Conservation (phyloP, 2,329 filamentous ascomycete species). For the Ophiocordyceps unilateralis region DNA sequence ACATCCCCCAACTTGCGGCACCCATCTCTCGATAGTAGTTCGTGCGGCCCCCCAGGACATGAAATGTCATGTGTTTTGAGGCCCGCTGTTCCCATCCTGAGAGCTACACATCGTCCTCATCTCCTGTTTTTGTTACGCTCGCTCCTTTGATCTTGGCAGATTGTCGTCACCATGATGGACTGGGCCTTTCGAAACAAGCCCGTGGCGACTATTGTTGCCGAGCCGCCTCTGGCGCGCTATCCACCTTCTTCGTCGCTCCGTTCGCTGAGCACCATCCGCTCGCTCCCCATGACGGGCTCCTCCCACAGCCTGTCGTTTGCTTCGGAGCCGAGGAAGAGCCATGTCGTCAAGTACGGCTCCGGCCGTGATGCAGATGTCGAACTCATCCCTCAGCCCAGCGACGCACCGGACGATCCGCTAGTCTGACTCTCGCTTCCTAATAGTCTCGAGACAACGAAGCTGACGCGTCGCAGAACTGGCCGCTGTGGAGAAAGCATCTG, state of each 20-base stretch:
- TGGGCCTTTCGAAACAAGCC: background rate
- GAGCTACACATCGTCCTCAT: background rate
- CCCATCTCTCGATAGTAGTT: no score
- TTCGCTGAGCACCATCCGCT: background rate
- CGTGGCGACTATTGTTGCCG: background rate
- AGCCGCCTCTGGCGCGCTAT: background rate
- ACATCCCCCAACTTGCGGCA: no score
- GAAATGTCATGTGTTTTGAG: background rate
- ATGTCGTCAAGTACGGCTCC: slow-evolving; percentile 24
- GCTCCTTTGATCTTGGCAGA: background rate
- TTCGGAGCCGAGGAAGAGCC: background rate
- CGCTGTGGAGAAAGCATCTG: slow-evolving; percentile 31
- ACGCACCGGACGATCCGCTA: slow-evolving; percentile 34
- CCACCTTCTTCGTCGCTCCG: background rate
- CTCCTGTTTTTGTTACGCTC: background rate
- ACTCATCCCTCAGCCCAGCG: slow-evolving; percentile 36
- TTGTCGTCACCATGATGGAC: background rate
- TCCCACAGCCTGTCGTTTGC: slow-evolving; percentile 3
- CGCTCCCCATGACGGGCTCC: slow-evolving; percentile 3
- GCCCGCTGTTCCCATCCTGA: background rate
- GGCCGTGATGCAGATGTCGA: slow-evolving; percentile 26
- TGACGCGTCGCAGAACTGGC: slow-evolving; percentile 30
- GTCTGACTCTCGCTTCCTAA: slow-evolving; percentile 16
- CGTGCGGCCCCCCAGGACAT: background rate
- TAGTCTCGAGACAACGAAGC: background rate